A percentile compares a stretch with the other conserved stretches of the same genome.
Evolutionary conservation across 2,329 filamentous ascomycete genomes (phyloP).

Genomic region (Trichocomaceae sp.): DNA sequence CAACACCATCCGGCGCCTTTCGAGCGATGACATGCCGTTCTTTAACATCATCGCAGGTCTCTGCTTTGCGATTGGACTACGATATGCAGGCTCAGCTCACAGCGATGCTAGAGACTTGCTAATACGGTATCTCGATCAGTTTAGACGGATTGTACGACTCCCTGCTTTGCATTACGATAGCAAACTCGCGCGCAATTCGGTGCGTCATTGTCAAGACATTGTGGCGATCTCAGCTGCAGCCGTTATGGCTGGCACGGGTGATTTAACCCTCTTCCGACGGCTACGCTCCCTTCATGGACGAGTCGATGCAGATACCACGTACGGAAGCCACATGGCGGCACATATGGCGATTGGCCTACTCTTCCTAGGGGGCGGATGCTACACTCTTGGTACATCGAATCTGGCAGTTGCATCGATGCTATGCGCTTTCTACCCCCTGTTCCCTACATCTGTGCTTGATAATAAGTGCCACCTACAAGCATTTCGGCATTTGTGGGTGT

Average conservation of each 20-base stretch:
- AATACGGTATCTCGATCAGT: conserved; percentile 76
- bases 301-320: conserved; percentile 74
- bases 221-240: conserved; percentile 74
- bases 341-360: conserved; percentile 87
- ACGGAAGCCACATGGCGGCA: conserved; percentile 86
- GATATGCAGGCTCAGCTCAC: conserved; percentile 68
- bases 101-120: conserved; percentile 69
- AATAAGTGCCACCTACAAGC: conserved; percentile 93
- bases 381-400: conserved; percentile 84
- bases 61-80: conserved; percentile 69
- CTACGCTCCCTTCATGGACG: conserved; percentile 83
- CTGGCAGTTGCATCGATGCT: conserved; percentile 79
- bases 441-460: conserved; percentile 81
- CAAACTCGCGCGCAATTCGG: conserved; percentile 72
- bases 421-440: conserved; percentile 88
- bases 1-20: conserved; percentile 54
- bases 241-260: conserved; percentile 94
- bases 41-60: conserved; percentile 88
- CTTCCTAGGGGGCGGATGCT: conserved; percentile 86
- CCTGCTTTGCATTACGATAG: conserved; percentile 66
- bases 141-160: conserved; percentile 68
- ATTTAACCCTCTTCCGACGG: conserved; percentile 75
- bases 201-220: conserved; percentile 85
- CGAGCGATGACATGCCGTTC: conserved; percentile 79
- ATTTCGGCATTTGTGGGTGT: conserved; percentile 93